These are phyloP conservation scores for Xylaria bambusicola DNA, from an alignment of 495 filamentous ascomycete species.

Conservation along the genomic window DNA sequence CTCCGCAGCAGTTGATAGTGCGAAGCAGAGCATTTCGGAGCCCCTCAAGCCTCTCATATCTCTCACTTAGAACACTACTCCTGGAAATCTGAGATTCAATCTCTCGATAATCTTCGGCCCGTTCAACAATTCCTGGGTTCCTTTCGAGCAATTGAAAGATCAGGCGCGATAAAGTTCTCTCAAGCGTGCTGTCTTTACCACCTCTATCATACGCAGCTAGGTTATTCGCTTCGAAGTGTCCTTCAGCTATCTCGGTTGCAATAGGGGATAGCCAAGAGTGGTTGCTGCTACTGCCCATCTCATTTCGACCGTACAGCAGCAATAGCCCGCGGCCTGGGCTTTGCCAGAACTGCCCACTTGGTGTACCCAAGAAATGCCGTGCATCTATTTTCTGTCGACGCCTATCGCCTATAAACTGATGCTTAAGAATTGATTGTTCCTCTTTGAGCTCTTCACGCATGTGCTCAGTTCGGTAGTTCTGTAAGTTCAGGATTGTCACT, in stretches of 20 bases:
- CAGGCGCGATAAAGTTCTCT: neutral
- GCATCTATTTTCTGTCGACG: constrained; percentile 4
- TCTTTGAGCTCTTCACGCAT: neutral
- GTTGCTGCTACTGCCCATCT: neutral
- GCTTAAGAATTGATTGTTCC: neutral
- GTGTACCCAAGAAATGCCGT: neutral
- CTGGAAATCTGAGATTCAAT: constrained; percentile 2
- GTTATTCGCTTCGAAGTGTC: neutral
- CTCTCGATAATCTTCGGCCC: neutral
- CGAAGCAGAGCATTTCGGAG: neutral
- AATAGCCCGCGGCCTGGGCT: neutral
- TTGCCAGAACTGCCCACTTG: neutral
- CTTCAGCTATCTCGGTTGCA: neutral
- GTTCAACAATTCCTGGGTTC: neutral
- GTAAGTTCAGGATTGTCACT: neutral
- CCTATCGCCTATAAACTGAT: neutral
- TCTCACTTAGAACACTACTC: too few relatives aligned
- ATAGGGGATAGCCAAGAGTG: constrained; percentile 4
- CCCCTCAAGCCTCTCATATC: neutral
- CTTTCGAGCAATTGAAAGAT: constrained; percentile 6
- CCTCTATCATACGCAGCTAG: neutral
- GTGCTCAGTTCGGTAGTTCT: neutral
- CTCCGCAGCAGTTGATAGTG: neutral
- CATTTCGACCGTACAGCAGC: constrained; percentile 6
- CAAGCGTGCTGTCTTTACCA: neutral